Evolutionary conservation across 768 basidiomycete genomes (phyloP), one percentile per base, ranked within the genome.

Genomic region (Pleurotus djamor): DNA sequence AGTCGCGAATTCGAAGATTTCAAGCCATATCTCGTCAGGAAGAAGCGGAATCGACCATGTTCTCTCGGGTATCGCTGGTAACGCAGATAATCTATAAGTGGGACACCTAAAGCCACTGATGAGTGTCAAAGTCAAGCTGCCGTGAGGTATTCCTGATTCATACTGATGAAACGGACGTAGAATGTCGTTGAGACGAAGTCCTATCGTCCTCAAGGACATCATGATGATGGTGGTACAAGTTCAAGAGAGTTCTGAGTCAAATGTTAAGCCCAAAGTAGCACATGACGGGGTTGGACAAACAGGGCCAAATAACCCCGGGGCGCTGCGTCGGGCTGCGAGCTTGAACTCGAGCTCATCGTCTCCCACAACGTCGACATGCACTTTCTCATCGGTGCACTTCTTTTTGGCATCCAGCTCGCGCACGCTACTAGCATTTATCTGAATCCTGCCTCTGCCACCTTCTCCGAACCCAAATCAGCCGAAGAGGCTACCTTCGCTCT

Each of bases 361-460:
- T n/a, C 7, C 51, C 5, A 52, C 37, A 36, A n/a, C 37, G 33
- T 35, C 34, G 35, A 52, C 10, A 52, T 38, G 34, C 51, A 38
- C 51, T n/a, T 56, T 69, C 32, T 58, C 48, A 58, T 70, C 32
- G 58, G 50, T 59, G 57, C 73, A 47, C 52, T 79, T 38, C 64
- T 80, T 35, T 71, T 71, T 21, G 65, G 66, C 34, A 57, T 76
- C 8, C 74, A 72, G 33, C 66, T 82, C 32, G 75, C 78, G 37
- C 73, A 72, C 60, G 86, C 87, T 17, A 75, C 86, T 7, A 72
- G 81, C 48, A 80, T 91, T 33, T 91, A 86, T 67, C 74, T 91
- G 14, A 79, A 78, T 58, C 86, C 89, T 1, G 65, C 71, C 5
- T 62, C 74, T 2, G 66, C 9, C 38, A 41, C 38, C 38, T n/a